Evolutionary conservation across 2,329 filamentous ascomycete genomes (phyloP), one percentile per base, ranked within the genome.

Genomic region (Colletotrichum tropicale): DNA sequence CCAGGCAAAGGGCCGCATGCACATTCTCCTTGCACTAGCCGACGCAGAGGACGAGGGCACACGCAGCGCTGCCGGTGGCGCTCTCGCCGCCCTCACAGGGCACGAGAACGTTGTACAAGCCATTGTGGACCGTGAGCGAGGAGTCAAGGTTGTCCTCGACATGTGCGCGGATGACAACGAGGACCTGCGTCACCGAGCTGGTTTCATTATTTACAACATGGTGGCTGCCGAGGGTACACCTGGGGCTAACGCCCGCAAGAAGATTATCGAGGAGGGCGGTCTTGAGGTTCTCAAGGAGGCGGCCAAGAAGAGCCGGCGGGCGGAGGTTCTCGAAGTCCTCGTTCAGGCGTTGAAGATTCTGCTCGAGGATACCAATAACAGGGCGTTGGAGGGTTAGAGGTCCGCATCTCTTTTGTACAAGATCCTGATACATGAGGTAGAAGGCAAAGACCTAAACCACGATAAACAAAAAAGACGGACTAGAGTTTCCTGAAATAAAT

Each of bases 41-140:
- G 96, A 98, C 81, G 93, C 95, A 2, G 94, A 98, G 66, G 96
- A 98, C 78, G 84, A 91, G 8, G 92, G 91, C 0, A 98, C 96
- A 0, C 89, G 96, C 34, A 92, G 93, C 64, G 97, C 96, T 0
- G 96, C 97, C 0, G 96, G 96, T 4, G 97, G 97, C 2, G 96
- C 96, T 0, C 84, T 99, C 66, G 97, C 96, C 1, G 94, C 94
- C 84, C 85, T 99, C 28, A 96, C 96, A 0, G 91, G 92, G 34
- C 96, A 93, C 82, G 95, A 97, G 79, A 89, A 90, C 2, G 94
- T 95, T 0, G 93, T 96, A 2, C 88, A 91, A 4, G 93, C 91
- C 6, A 89, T 98, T 5, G 80, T 98, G 48, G 90, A 91, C 75
- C 89, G 94, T 43, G 91, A 95, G 7, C 89, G 94, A 16, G 95